Evolutionary conservation across 176 grass and related monocot species (phyloP), one percentile per base, ranked within the genome.

Genomic region (Elymus sibiricus): DNA sequence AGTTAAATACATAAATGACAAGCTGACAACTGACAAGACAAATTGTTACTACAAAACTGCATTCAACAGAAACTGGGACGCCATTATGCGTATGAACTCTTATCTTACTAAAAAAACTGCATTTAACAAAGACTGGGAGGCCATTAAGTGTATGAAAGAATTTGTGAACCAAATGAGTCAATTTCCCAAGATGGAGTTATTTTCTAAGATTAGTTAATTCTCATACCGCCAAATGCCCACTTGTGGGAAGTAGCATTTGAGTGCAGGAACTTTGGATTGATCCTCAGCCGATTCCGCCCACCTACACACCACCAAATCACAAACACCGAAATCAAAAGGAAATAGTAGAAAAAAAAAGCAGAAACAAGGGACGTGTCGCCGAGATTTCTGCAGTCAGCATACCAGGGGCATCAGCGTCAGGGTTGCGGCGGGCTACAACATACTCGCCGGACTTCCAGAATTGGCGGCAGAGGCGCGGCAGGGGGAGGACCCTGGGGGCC

Each of bases 391-490:
- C 31, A 11, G 42, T 14, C 44, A 88, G 87, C 93, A 83, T 98
- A 87, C 92, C 87, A 47, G 84, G 90, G 34, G 38, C 62, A 60
- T 77, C 51, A 15, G 79, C 79, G 10, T 83, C 89, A 73, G 95
- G 78, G 38, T 95, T 90, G 62, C 91, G 78, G 59, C 39, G 89
- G 37, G 81, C 81, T 35, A 92, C 90, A 74, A 94, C 90, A 72
- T 98, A 98, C 70, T 98, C 94, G 10, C 97, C 97, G 39, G 97
- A 98, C 85, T 94, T 98, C 97, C 94, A 98, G 81, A 98, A 98
- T 83, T 96, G 94, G 81, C 90, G 92, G 79, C 90, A 85, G 74
- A 96, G 83, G 70, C 74, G 90, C 70, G 76, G 80, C 70, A 82
- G 59, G 32, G 77, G 94, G 61, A 79, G 85, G 16, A 70, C 77